A percentile compares a stretch with the other conserved stretches of the same genome.
phyloP scores from a whole-genome alignment of 768 basidiomycete species.

The Tephrocybe rancida region DNA sequence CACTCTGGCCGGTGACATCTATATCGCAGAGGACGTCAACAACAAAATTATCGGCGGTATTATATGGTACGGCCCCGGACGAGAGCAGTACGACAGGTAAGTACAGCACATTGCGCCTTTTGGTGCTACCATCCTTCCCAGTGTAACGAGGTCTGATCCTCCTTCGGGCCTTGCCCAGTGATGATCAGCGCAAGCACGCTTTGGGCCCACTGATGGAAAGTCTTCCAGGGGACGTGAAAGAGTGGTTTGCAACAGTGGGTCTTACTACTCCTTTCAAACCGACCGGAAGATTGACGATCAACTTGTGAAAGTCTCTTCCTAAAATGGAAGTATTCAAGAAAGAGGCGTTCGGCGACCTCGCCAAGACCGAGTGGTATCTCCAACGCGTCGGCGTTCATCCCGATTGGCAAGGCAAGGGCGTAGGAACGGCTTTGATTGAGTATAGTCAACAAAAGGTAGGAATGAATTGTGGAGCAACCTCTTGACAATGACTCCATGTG shows the following conservation, averaged over 20 bases:
- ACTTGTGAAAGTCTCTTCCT: not conserved
- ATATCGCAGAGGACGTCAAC: conserved; percentile 9
- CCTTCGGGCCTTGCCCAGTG: conserved; percentile 2
- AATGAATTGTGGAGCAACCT: not conserved
- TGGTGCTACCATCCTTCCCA: too few species aligned
- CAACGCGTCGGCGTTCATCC: conserved; percentile 7
- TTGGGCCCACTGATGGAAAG: conserved; percentile 1
- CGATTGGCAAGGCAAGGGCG: conserved; percentile 12
- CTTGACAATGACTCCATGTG: not conserved
- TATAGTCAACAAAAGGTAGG: conserved; percentile 5
- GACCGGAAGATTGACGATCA: not conserved
- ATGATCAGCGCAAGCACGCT: conserved; percentile 11
- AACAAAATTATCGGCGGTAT: conserved; percentile 9
- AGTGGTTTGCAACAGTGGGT: conserved; percentile 9
- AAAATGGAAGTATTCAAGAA: conserved; percentile 10
- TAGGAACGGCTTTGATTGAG: conserved; percentile 14
- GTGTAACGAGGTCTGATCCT: too few species aligned
- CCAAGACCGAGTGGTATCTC: conserved; percentile 12
- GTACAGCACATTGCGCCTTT: not conserved
- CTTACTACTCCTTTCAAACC: not conserved
- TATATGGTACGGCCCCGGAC: conserved; percentile 8
- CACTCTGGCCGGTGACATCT: conserved; percentile 5
- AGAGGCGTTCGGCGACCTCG: conserved; percentile 4
- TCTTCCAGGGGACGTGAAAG: conserved; percentile 3
- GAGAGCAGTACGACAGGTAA: conserved; percentile 10